Conservation (phyloP, 164 flowering plant genomes). For the Annona squamosa region DNA sequence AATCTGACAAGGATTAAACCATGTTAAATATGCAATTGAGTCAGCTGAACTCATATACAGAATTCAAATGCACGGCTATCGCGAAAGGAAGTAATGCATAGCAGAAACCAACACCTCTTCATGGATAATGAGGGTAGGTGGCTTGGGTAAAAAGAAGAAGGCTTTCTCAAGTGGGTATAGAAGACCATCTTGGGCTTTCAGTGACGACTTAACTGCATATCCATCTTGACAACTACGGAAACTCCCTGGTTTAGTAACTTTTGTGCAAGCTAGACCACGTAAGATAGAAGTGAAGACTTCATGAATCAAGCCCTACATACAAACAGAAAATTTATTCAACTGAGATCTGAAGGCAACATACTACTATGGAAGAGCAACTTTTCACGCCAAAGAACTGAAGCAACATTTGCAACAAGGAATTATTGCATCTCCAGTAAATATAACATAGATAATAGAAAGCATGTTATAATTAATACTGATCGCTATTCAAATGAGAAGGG, state of each 20-base stretch:
- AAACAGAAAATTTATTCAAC: slow-evolving; percentile 1
- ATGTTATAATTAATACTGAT: too few species aligned
- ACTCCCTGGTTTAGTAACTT: slow-evolving; percentile 87
- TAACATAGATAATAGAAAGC: too few species aligned
- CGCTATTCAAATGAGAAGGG: too few species aligned
- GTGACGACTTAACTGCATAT: slow-evolving; percentile 93
- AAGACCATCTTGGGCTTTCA: slow-evolving; percentile 98
- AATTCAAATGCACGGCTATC: neutral
- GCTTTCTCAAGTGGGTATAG: slow-evolving; percentile 93
- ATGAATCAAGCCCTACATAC: slow-evolving; percentile 76
- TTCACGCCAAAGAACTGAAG: too few species aligned
- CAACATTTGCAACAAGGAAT: too few species aligned
- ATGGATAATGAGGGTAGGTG: slow-evolving; percentile 96
- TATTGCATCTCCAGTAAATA: too few species aligned
- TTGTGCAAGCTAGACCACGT: slow-evolving; percentile 92
- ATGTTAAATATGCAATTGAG: neutral
- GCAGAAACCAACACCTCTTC: slow-evolving; percentile 57
- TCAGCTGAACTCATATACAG: neutral
- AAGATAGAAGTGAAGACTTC: slow-evolving; percentile 81
- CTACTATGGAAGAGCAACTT: neutral
- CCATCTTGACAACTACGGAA: slow-evolving; percentile 96
- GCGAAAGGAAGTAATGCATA: neutral
- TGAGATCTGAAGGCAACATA: neutral
- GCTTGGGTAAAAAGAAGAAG: slow-evolving; percentile 95
- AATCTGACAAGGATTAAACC: slow-evolving; percentile 35